Evolutionary conservation across 805 yeast species (phyloP).

Genomic region (Saccharomycopsis malanga): DNA sequence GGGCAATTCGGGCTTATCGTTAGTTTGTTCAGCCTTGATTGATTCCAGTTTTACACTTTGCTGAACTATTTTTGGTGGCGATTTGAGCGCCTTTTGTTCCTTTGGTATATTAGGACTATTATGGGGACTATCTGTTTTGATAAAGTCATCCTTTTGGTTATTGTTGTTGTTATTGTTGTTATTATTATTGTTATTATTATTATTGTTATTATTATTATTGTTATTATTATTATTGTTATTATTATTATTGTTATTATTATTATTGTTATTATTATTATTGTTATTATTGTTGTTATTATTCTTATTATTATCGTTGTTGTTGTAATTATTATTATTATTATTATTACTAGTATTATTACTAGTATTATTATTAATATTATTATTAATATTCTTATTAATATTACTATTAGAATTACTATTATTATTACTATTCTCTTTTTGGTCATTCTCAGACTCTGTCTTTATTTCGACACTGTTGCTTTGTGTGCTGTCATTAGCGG

Average conservation of each 20-base stretch:
- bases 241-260: not conserved
- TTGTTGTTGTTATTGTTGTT: not conserved
- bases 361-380: not conserved
- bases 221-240: not conserved
- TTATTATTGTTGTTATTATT: not conserved
- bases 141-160: not conserved
- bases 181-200: not conserved
- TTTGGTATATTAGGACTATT: not conserved
- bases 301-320: not conserved
- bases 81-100: not conserved
- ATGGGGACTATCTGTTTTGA: not conserved
- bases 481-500: too few relatives aligned
- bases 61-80: conserved; percentile 5
- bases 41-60: too few relatives aligned
- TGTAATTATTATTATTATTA: not conserved
- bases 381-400: not conserved
- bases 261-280: not conserved
- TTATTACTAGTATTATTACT: not conserved
- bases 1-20: too few relatives aligned
- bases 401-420: not conserved
- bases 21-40: too few relatives aligned
- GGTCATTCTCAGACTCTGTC: too few relatives aligned
- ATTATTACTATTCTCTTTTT: not conserved
- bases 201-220: not conserved
- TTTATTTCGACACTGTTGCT: too few relatives aligned